Percentiles rank a stretch among this genome's conserved stretches.
These are phyloP conservation scores for Hyphopichia buzzinii DNA, from an alignment of 1,139 yeast genomes.

Conservation along the genomic window DNA sequence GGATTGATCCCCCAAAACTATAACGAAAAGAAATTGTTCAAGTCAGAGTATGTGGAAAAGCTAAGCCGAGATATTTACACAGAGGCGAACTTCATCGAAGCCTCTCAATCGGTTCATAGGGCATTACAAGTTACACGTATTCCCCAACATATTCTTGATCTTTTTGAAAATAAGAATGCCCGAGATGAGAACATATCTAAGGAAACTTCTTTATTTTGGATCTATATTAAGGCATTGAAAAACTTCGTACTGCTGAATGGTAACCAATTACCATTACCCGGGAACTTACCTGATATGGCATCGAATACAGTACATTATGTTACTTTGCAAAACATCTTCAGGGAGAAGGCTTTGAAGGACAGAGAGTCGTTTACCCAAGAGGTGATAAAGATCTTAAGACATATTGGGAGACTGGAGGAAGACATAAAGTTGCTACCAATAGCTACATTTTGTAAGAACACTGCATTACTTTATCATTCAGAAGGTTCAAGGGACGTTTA, in stretches of 20 bases:
- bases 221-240: constrained; percentile 54
- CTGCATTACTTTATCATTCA: constrained; percentile 36
- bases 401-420: constrained; percentile 19
- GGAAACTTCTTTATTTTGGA: constrained; percentile 54
- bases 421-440: constrained; percentile 38
- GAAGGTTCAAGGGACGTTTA: constrained; percentile 29
- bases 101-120: constrained; percentile 54
- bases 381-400: constrained; percentile 23
- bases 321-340: constrained; percentile 55
- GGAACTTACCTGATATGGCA: constrained; percentile 86
- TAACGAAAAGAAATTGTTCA: constrained; percentile 49
- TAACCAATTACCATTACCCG: constrained; percentile 64
- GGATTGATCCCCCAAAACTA: constrained; percentile 42
- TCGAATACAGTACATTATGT: constrained; percentile 68
- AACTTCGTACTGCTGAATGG: constrained; percentile 42
- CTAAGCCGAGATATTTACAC: constrained; percentile 33
- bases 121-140: constrained; percentile 43
- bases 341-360: constrained; percentile 56
- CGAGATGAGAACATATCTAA: constrained; percentile 14
- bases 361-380: constrained; percentile 33
- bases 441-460: constrained; percentile 59
- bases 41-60: constrained; percentile 29
- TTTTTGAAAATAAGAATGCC: constrained; percentile 26
- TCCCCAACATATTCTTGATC: constrained; percentile 33
- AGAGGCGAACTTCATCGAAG: constrained; percentile 73